Base-by-base conservation (phyloP, 306 rosid genomes). In the Citrullus amarus region DNA sequence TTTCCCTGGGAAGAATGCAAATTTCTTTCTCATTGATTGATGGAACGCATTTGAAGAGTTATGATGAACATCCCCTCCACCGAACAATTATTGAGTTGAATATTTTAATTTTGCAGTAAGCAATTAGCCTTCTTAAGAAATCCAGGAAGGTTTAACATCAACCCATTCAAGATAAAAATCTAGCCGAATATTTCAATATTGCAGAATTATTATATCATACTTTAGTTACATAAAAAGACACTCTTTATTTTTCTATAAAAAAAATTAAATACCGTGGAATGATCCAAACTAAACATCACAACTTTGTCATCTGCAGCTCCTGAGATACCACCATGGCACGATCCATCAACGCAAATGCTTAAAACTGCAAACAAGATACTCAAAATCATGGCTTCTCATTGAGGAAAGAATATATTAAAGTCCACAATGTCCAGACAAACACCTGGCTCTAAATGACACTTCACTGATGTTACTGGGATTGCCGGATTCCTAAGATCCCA, bases 371-470 rank as follows among this genome's bases (percentile, higher is more conserved):
- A 84, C 34, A 80, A 39, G 69, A 84, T 59, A 71, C 61, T 76
- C 17, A 38, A 81, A 30, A 66, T 74, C 56, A 22, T 79, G 30
- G 67, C 44, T 46, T 60, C 10, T 72, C 74, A 55, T 80, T 9
- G 32, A 41, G 25, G 48, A 76, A 54, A 68, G 54, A 75, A 60
- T 70, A 75, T 4, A 73, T 48, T 34, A 8, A 56, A 63, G 60
- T 84, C 65, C 54, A 48, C 3, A 58, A 79, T 15, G 70, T 60
- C 20, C 48, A 69, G 54, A 77, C 79, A 39, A 63, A 77, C 46
- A 95, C 98, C 92, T 83, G 98, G 96, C 79, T 95, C 97, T 78
- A 93, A 86, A 85, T 95, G 98, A 73, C 89, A 92, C 84, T 90
- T 92, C 58, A 91, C 97, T 57, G 88, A 86, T 55, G 96, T 83